phyloP scores from a whole-genome alignment of 2,329 filamentous ascomycete genomes.

The Colletotrichum salicis region DNA sequence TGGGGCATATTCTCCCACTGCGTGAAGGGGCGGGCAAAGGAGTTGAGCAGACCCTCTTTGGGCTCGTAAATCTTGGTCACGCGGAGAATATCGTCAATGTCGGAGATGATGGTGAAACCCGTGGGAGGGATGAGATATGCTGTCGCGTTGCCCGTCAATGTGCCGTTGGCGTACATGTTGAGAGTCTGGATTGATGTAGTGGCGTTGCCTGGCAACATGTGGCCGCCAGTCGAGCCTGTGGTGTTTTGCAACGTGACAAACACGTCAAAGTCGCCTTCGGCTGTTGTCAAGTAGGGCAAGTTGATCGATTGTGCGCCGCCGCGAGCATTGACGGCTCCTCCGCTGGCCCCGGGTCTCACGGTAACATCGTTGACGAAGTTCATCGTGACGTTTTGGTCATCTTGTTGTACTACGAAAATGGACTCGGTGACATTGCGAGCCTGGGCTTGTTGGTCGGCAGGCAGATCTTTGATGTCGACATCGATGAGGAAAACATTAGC shows the following conservation, averaged over 20 bases:
- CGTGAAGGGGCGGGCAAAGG: conserved; percentile 76
- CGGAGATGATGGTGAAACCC: conserved; percentile 78
- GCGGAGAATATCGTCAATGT: conserved; percentile 85
- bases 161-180: conserved; percentile 74
- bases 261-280: conserved; percentile 77
- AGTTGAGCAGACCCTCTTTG: conserved; percentile 78
- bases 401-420: conserved; percentile 82
- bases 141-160: conserved; percentile 76
- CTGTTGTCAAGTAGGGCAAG: conserved; percentile 73
- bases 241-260: conserved; percentile 73
- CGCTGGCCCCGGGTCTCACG: conserved; percentile 63
- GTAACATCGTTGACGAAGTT: conserved; percentile 60
- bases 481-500: conserved; percentile 78
- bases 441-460: conserved; percentile 68
- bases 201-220: conserved; percentile 70
- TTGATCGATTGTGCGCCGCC: conserved; percentile 72
- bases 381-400: conserved; percentile 70
- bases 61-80: conserved; percentile 84
- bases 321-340: conserved; percentile 62
- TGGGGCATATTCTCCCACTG: conserved; percentile 84
- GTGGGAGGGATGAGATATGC: conserved; percentile 78
- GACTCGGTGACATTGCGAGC: conserved; percentile 78
- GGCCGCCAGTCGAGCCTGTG: conserved; percentile 58
- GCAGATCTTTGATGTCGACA: conserved; percentile 68
- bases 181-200: conserved; percentile 74